Percentiles rank a stretch among this genome's conserved stretches.
Conservation (phyloP, 2,329 filamentous ascomycete genomes). For the Paraphoma chrysanthemicola region DNA sequence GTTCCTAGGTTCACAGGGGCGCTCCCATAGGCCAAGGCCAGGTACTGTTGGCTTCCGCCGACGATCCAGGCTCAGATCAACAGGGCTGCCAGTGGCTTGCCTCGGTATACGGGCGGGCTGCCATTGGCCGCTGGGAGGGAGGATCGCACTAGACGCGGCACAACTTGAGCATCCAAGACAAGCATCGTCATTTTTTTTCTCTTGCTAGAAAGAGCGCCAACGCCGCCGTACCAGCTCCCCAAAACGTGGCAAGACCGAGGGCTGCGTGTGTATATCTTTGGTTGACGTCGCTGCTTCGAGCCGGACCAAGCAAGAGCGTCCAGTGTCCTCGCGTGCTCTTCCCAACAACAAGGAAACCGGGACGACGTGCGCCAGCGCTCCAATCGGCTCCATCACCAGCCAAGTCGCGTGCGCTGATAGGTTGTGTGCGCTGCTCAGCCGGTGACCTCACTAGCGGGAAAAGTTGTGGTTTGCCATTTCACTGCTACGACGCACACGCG, state of each 20-base stretch:
- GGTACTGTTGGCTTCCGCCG: neutral
- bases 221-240: conserved; percentile 24
- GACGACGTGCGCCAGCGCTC: conserved; percentile 9
- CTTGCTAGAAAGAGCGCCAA: conserved; percentile 30
- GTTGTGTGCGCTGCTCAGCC: conserved; percentile 6
- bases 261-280: conserved; percentile 13
- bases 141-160: neutral
- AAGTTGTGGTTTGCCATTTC: conserved; percentile 7
- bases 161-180: no score
- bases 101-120: conserved; percentile 26
- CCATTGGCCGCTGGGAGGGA: conserved; percentile 17
- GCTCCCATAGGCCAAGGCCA: neutral
- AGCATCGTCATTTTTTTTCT: conserved; percentile 4
- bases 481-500: conserved; percentile 2
- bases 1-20: neutral
- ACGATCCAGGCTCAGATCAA: conserved; percentile 15
- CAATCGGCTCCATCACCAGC: neutral
- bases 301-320: conserved; percentile 4
- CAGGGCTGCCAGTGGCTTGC: conserved; percentile 14
- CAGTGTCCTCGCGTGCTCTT: conserved; percentile 14
- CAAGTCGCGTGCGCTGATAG: neutral
- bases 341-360: conserved; percentile 12
- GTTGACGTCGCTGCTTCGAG: conserved; percentile 4
- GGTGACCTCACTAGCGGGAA: conserved; percentile 20
- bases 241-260: conserved; percentile 21